Conservation (phyloP, 2,329 filamentous ascomycete genomes). For the Diplodia seriata region DNA sequence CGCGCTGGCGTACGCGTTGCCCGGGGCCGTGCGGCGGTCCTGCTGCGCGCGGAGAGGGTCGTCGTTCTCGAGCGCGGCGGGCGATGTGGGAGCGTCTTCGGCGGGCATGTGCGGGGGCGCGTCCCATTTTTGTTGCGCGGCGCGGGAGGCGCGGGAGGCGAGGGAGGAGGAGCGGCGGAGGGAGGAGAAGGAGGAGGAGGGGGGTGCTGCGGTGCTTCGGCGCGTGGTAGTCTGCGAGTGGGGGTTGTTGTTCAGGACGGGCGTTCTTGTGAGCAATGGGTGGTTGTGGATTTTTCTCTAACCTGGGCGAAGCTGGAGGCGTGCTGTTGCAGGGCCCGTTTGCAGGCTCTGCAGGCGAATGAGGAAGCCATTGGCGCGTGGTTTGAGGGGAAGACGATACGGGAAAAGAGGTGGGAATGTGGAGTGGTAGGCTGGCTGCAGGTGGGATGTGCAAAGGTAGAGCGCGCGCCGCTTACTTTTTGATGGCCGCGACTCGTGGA, state of each 20-base stretch:
- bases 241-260: background rate
- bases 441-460: background rate
- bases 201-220: slow-evolving; percentile 32
- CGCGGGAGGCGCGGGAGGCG: slow-evolving; percentile 14
- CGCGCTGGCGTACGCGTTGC: slow-evolving; percentile 6
- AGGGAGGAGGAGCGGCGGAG: background rate
- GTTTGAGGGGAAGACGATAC: background rate
- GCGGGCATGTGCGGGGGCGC: background rate
- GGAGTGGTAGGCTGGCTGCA: slow-evolving; percentile 23
- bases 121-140: slow-evolving; percentile 1
- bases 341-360: slow-evolving; percentile 48
- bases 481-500: slow-evolving; percentile 38
- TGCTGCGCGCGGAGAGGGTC: slow-evolving; percentile 32
- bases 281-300: slow-evolving; percentile 33
- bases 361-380: slow-evolving; percentile 44
- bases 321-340: slow-evolving; percentile 38
- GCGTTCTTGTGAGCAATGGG: background rate
- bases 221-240: background rate
- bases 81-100: slow-evolving; percentile 2
- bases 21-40: slow-evolving; percentile 31
- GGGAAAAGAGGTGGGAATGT: background rate
- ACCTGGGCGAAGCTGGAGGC: slow-evolving; percentile 20
- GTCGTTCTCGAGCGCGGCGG: slow-evolving; percentile 32
- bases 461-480: slow-evolving; percentile 33
- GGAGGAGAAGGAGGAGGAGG: slow-evolving; percentile 33